Base-by-base conservation (phyloP, 106 monocot species). In the Vanilla planifolia region DNA sequence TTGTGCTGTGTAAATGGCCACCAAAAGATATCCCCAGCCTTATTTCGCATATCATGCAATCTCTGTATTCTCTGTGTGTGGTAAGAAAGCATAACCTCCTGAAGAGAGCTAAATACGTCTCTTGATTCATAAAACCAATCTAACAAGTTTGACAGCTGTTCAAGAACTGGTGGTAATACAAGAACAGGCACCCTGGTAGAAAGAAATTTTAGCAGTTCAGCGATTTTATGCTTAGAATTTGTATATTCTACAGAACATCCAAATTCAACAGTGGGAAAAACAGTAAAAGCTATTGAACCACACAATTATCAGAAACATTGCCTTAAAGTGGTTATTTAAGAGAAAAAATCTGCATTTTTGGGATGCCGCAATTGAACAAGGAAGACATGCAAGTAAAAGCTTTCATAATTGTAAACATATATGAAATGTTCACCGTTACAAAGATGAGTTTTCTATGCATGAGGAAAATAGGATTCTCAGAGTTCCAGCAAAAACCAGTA, bases 1-100 rank as follows among this genome's bases (percentile, higher is more conserved):
- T 76, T 67, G 61, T 98, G 96, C 71, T 98, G 96, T 45, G 96
- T 98, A 62, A 98, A 98, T 45, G 96, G 96, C 96, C 96, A 98
- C 96, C 96, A 98, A 23, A 98, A 61, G 43, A 92, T 61, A 36
- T 81, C 58, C n/a, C 63, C 76, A 43, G 91, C 91, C 59, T 88
- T 91, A 51, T 43, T 66, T 21, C 64, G 73, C 79, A 98, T 88
- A 33, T 74, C 71, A 62, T 73, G 86, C 35, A 98, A 63, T 36
- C 91, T 77, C 48, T 75, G 60, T 16, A 82, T 66, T 63, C 91
- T 98, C 65, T 79, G 65, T 47, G 48, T 74, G 76, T 91, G 71
- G 48, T 81, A 63, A 71, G 69, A 63, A 7, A 65, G 28, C 71
- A 98, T 48, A 6, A 66, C 39, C 33, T 82, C 82, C 62, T 70